A percentile compares a stretch with the other conserved stretches of the same genome.
Conservation (phyloP, 805 yeast species). For the Martiniozyma abietophila region DNA sequence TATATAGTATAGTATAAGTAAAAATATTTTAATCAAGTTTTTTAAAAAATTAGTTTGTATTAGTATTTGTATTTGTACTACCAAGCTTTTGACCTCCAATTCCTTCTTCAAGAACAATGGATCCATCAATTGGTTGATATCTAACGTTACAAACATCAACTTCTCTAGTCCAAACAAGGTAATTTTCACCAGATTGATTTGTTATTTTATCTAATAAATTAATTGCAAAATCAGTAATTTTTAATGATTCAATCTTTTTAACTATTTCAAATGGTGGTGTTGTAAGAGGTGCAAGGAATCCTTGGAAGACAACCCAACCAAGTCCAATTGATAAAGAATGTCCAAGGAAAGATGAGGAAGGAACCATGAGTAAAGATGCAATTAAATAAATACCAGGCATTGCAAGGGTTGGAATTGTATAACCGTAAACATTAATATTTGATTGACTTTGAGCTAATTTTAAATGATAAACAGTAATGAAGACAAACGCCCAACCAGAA, state of each 20-base stretch:
- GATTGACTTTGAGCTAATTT: constrained; percentile 17
- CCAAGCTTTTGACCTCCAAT: too few relatives aligned
- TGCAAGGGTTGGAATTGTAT: constrained; percentile 47
- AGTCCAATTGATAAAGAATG: constrained; percentile 58
- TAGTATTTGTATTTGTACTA: too few relatives aligned
- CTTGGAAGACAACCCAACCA: constrained; percentile 57
- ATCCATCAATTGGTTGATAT: too few relatives aligned
- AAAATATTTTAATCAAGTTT: too few relatives aligned
- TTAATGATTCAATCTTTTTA: constrained; percentile 62
- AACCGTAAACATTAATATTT: constrained; percentile 17
- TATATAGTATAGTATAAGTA: too few relatives aligned
- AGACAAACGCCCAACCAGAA: constrained; percentile 66
- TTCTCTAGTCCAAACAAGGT: constrained; percentile 10
- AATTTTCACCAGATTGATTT: too few relatives aligned
- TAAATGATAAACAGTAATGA: constrained; percentile 53
- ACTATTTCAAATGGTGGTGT: constrained; percentile 60
- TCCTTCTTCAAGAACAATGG: too few relatives aligned
- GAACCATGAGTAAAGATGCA: constrained; percentile 42
- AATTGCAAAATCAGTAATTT: too few relatives aligned
- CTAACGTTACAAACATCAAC: too few relatives aligned
- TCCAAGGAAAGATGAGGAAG: constrained; percentile 65
- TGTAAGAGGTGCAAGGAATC: constrained; percentile 44
- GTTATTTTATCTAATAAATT: too few relatives aligned
- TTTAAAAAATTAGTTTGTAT: too few relatives aligned
- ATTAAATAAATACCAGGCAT: constrained; percentile 49